These are phyloP conservation scores for Neurospora sp. DNA, from an alignment of 495 filamentous ascomycete genomes.

Conservation along the genomic window DNA sequence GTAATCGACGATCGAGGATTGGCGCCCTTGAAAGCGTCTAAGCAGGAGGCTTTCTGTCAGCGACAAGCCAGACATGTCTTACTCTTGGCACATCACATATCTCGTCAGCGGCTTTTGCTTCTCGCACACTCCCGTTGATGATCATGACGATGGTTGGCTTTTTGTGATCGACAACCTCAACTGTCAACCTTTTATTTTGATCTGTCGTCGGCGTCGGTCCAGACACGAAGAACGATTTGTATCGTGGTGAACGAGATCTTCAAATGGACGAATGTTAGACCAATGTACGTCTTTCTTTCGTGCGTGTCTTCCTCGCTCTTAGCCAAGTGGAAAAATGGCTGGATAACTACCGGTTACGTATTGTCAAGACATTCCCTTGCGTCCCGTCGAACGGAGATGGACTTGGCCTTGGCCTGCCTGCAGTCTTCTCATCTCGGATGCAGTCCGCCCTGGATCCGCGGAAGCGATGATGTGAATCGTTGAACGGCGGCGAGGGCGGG, in stretches of 20 bases:
- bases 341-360: background rate
- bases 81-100: background rate
- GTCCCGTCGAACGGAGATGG: background rate
- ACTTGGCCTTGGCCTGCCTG: background rate
- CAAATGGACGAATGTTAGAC: background rate
- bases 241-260: background rate
- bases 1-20: background rate
- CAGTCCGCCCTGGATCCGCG: background rate
- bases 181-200: background rate
- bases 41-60: background rate
- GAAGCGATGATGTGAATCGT: background rate
- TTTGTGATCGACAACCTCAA: background rate
- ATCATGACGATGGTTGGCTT: background rate
- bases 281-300: background rate
- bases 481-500: background rate
- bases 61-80: background rate
- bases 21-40: background rate
- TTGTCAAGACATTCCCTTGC: background rate
- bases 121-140: background rate
- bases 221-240: background rate
- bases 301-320: background rate
- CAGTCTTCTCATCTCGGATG: constrained; percentile 1
- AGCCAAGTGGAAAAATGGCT: background rate
- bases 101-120: background rate
- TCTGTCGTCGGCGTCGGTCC: background rate